phyloP scores from a whole-genome alignment of 176 grass and related monocot genomes.

The Rhynchospora breviuscula region DNA sequence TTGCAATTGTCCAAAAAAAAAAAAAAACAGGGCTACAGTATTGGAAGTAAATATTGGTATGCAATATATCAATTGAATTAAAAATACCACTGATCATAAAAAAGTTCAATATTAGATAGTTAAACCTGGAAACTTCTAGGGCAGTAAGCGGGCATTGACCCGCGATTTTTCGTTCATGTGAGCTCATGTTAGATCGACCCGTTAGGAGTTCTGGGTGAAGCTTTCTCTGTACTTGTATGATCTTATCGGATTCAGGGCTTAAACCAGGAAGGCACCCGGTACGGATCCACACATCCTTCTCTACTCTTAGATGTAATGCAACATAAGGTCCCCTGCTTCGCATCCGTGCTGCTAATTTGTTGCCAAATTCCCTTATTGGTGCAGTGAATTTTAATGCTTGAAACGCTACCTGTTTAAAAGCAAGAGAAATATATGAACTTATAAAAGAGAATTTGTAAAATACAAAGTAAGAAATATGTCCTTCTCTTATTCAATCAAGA shows the following conservation, averaged over 20 bases:
- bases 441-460: not conserved
- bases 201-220: constrained; percentile 43
- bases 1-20: not conserved
- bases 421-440: not conserved
- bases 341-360: constrained; percentile 36
- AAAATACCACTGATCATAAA: not conserved
- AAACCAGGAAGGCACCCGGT: constrained; percentile 42
- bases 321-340: constrained; percentile 39
- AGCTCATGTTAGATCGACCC: constrained; percentile 45
- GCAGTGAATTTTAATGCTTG: constrained; percentile 33
- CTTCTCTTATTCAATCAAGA: no score
- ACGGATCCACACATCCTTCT: constrained; percentile 54
- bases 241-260: constrained; percentile 18
- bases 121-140: constrained; percentile 23
- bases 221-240: constrained; percentile 34
- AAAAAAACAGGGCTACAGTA: not conserved
- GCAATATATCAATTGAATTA: not conserved
- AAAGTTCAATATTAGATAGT: not conserved
- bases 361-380: constrained; percentile 30
- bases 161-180: constrained; percentile 39
- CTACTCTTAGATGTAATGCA: constrained; percentile 42
- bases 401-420: constrained; percentile 36
- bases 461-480: not conserved
- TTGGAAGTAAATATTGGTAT: not conserved
- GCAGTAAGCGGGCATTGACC: constrained; percentile 45